A percentile compares a stretch with the other conserved stretches of the same genome.
phyloP scores from a whole-genome alignment of 2,329 filamentous ascomycete species.

The Boeremia exigua region DNA sequence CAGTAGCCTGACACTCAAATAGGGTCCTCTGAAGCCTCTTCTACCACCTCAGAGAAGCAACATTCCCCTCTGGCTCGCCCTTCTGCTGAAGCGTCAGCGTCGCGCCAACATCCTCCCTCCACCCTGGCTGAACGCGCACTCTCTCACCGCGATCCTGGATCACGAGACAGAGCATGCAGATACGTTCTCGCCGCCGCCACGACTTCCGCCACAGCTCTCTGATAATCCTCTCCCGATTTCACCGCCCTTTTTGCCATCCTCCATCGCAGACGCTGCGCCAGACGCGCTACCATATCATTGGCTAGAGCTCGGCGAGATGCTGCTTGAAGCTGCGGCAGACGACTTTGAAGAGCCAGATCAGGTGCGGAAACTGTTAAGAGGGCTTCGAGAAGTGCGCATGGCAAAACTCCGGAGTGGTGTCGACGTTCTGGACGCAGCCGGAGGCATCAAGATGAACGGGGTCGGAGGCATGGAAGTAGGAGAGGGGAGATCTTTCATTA shows the following conservation, averaged over 20 bases:
- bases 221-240: slow-evolving; percentile 45
- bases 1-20: slow-evolving; percentile 22
- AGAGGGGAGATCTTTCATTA: slow-evolving; percentile 83
- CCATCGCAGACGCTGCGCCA: slow-evolving; percentile 71
- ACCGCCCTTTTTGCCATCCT: slow-evolving; percentile 80
- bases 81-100: slow-evolving; percentile 91
- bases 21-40: slow-evolving; percentile 80
- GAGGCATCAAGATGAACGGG: slow-evolving; percentile 76
- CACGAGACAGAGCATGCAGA: slow-evolving; percentile 77
- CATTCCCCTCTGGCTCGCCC: slow-evolving; percentile 90
- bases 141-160: slow-evolving; percentile 77
- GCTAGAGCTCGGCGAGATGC: slow-evolving; percentile 86
- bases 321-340: slow-evolving; percentile 84
- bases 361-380: slow-evolving; percentile 76
- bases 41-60: slow-evolving; percentile 80
- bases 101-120: slow-evolving; percentile 92
- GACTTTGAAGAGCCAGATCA: slow-evolving; percentile 78
- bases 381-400: slow-evolving; percentile 84
- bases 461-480: slow-evolving; percentile 93
- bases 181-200: slow-evolving; percentile 77
- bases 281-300: slow-evolving; percentile 90
- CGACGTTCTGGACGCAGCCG: slow-evolving; percentile 71
- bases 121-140: slow-evolving; percentile 81
- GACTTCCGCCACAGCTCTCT: slow-evolving; percentile 65
- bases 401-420: slow-evolving; percentile 85